Base-by-base conservation (phyloP, 225 moss, liverwort and hornwort genomes). In the Climacium dendroides region DNA sequence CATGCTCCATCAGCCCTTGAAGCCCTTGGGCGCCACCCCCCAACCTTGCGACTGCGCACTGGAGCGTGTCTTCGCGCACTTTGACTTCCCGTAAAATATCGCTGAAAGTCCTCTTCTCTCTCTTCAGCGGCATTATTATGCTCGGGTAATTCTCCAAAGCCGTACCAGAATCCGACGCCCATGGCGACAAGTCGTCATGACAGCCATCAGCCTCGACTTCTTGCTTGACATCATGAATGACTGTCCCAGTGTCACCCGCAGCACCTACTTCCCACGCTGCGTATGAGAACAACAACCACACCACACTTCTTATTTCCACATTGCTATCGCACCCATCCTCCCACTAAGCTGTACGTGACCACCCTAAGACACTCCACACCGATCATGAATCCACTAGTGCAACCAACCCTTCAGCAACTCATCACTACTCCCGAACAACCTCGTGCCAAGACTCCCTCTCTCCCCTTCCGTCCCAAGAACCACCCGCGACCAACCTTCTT, bases 1-100 rank as follows among this genome's bases (percentile, higher is more conserved):
- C 87, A 39, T 65, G 70, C 50, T 91, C 90, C 91, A 93, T 91
- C 19, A 93, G 84, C 62, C 82, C 84, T 55, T 53, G 87, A 25
- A 93, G 81, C 30, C 93, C 93, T 35, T 64, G 82, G 16, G 60
- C 28, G 9, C 91, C 90, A 15, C 91, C 93, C 53, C 93, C 93
- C 5, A 91, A 43, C 43, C 79, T 72, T 4, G 84, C 85, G 35
- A 91, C 88, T 11, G 85, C 90, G 66, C 61, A 50, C 30, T 85
- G 84, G 24, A 92, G 86, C 50, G 84, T 83, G 52, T 63, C 86
- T 65, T 88, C 91, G 25, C 81, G 82, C 65, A 93, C 82, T 79
- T 69, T 87, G 6, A 93, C 89, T 34, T 61, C 73, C 10, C 88
- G 91, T 48, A 93, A 82, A 26, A 90, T 77, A 58, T 88, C 90